Evolutionary conservation across 2,329 filamentous ascomycete genomes (phyloP).

Genomic region (Arthrobotrys entomopaga): DNA sequence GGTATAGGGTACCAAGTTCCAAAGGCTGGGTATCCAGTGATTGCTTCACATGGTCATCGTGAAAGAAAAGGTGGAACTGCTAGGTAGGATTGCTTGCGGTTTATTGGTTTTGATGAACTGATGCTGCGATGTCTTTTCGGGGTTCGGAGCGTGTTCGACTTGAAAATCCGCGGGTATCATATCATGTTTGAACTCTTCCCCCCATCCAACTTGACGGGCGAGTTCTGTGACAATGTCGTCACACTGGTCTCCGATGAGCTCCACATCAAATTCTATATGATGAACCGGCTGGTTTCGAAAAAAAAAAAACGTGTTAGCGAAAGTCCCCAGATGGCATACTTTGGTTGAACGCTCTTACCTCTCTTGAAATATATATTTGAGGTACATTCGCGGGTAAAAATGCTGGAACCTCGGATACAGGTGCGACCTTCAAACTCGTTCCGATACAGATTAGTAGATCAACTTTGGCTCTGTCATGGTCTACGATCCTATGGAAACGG

Average conservation of each 20-base stretch:
- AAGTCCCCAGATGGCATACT: slow-evolving; percentile 38
- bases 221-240: slow-evolving; percentile 90
- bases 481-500: slow-evolving; percentile 82
- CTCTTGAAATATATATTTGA: slow-evolving; percentile 88
- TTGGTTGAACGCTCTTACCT: slow-evolving; percentile 64
- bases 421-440: slow-evolving; percentile 93
- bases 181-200: slow-evolving; percentile 73
- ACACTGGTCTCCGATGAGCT: slow-evolving; percentile 87
- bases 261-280: slow-evolving; percentile 95
- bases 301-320: neutral
- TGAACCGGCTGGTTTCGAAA: slow-evolving; percentile 70
- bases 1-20: no score
- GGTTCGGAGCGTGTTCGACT: slow-evolving; percentile 36
- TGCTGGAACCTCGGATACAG: slow-evolving; percentile 89
- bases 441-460: slow-evolving; percentile 96
- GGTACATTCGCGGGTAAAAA: slow-evolving; percentile 81
- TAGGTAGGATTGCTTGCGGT: slow-evolving; percentile 34
- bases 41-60: slow-evolving; percentile 50
- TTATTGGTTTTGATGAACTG: slow-evolving; percentile 34
- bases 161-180: slow-evolving; percentile 72
- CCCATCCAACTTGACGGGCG: slow-evolving; percentile 82
- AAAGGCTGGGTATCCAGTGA: no score
- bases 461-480: slow-evolving; percentile 79
- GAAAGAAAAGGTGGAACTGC: slow-evolving; percentile 49
- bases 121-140: slow-evolving; percentile 43